Percentiles rank a stretch among this genome's conserved stretches.
phyloP scores from a whole-genome alignment of 768 basidiomycete species.

The Collybia nuda region DNA sequence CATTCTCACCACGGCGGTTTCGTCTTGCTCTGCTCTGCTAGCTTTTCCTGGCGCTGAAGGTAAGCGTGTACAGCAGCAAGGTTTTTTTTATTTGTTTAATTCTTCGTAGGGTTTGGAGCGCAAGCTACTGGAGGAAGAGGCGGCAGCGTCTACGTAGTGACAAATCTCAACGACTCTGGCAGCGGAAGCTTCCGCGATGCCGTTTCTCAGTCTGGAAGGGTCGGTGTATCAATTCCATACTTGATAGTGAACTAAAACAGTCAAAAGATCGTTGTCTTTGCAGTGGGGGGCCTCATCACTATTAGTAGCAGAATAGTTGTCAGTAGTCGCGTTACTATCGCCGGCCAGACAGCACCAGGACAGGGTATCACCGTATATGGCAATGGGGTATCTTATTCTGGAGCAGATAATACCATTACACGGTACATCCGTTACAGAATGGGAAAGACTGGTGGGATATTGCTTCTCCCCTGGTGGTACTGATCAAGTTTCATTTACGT shows the following conservation, averaged over 20 bases:
- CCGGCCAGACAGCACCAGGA: slow-evolving; percentile 35
- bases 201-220: slow-evolving; percentile 28
- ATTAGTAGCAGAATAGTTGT: slow-evolving; percentile 29
- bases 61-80: background rate
- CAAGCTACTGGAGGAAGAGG: slow-evolving; percentile 31
- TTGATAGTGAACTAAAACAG: background rate
- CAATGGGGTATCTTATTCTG: slow-evolving; percentile 31
- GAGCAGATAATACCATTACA: slow-evolving; percentile 23
- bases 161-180: slow-evolving; percentile 32
- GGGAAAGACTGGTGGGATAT: slow-evolving; percentile 23
- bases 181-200: slow-evolving; percentile 35
- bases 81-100: too few species aligned
- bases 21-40: slow-evolving; percentile 20
- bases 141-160: slow-evolving; percentile 31
- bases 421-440: slow-evolving; percentile 22
- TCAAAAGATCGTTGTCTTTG: slow-evolving; percentile 29
- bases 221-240: slow-evolving; percentile 4
- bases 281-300: slow-evolving; percentile 32
- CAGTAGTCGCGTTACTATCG: slow-evolving; percentile 28
- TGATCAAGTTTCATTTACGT: background rate
- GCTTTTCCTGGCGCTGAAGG: slow-evolving; percentile 35
- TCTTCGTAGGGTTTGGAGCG: slow-evolving; percentile 26
- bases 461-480: background rate
- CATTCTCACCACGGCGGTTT: too few species aligned
- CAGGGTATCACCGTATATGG: slow-evolving; percentile 37